phyloP scores from a whole-genome alignment of 2,329 filamentous ascomycete species.

The Calcarisporium arbuscula region DNA sequence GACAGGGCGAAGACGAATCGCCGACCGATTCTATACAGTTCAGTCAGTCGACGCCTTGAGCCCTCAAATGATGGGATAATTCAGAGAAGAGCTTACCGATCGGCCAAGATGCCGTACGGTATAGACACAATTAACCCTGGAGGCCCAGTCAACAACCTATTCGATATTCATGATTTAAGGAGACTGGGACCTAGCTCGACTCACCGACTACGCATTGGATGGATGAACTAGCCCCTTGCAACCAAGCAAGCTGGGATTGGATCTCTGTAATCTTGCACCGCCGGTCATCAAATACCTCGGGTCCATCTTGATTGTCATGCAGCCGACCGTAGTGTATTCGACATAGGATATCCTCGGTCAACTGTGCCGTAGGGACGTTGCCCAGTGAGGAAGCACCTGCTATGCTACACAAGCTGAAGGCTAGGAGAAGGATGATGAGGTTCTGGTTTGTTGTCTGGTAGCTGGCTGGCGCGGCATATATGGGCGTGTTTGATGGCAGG shows the following conservation, averaged over 20 bases:
- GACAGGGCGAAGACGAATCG: constrained; percentile 8
- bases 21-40: constrained; percentile 7
- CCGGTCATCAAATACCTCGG: not conserved
- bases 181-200: not conserved
- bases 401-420: too few species aligned
- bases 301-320: not conserved
- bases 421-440: too few species aligned
- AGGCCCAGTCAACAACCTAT: not conserved
- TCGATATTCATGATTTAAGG: not conserved
- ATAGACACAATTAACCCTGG: constrained; percentile 1
- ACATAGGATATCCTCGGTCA: not conserved
- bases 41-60: not conserved
- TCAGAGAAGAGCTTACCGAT: not conserved
- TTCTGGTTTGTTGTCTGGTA: too few species aligned
- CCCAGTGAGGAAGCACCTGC: too few species aligned
- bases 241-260: not conserved
- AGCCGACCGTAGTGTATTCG: not conserved
- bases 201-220: not conserved
- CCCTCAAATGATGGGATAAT: not conserved
- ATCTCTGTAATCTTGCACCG: not conserved
- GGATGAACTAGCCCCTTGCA: not conserved
- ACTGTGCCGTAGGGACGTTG: not conserved
- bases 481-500: too few species aligned
- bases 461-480: too few species aligned
- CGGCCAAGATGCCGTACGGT: constrained; percentile 2